Base-by-base conservation (phyloP, 2,329 filamentous ascomycete species). In the Nannizzia gypsea region DNA sequence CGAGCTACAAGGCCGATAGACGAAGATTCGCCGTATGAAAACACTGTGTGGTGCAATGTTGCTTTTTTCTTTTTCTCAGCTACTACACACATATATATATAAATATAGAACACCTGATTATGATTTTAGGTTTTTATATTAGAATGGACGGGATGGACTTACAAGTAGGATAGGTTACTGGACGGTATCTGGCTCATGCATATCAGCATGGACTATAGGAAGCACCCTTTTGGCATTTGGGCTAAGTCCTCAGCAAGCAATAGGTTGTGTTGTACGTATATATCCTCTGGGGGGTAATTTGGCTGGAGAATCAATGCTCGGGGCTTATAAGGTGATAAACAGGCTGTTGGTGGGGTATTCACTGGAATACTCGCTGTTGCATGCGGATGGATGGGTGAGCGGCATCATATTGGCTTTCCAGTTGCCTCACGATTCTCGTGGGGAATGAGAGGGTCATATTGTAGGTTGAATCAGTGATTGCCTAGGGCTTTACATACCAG, bases 371-470 rank as follows among this genome's bases (percentile, higher is more conserved):
- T 75, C 31, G 70, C 72, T 9, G 69, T 73, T 46, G 61, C 68
- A 40, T 73, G 71, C 42, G 74, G 73, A 50, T 69, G 67, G 26
- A 70, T 73, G 15, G 74, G 73, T 17, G 74, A 74, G 4, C 66
- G 70, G 56, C 76, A 72, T 64, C 75, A 77, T 61, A 74, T 78
- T 34, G 74, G 74, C 6, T 78, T 76, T 44, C 72, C 76, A 0
- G 73, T 79, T 13, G 67, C 72, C 5, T 69, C 69, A 9, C 68
- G 76, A 5, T 69, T 70, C 22, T 67, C 74, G 28, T 78, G 73
- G 71, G 77, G 76, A 15, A 69, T 76, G 62, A 73, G 69, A 22
- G 76, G 76, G 1, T 67, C 71, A 6, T 74, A 73, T 61, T 40
- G 44, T 59, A 55, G 9, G 36, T 65, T 44, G 17, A 26, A 8